phyloP scores from a whole-genome alignment of 257 asterid species.

The Nicotiana tabacum region DNA sequence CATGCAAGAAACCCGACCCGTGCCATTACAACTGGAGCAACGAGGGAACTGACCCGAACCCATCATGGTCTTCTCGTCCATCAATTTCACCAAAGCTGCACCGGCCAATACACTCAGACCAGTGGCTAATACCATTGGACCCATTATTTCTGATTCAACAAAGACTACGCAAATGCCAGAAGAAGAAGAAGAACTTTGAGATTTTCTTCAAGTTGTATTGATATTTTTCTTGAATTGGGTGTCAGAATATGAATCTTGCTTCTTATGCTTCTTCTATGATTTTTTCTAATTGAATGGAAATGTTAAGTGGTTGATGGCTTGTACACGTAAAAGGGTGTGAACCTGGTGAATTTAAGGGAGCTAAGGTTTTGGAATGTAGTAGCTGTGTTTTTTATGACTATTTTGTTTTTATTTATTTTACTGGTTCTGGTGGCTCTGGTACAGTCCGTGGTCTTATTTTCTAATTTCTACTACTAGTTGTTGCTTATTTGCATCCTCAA shows the following conservation, averaged over 20 bases:
- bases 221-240: conserved; percentile 3
- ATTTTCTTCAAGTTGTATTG: neutral
- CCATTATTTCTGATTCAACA: conserved; percentile 30
- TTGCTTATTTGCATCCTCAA: neutral
- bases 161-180: neutral
- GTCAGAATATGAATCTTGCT: neutral
- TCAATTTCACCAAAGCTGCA: conserved; percentile 55
- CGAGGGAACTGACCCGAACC: conserved; percentile 71
- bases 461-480: neutral
- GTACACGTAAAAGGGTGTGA: conserved; percentile 47
- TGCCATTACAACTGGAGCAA: conserved; percentile 80
- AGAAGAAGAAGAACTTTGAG: neutral
- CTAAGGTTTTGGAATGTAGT: conserved; percentile 7
- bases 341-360: conserved; percentile 20
- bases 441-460: too few relatives aligned
- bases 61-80: conserved; percentile 60
- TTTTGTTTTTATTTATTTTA: neutral
- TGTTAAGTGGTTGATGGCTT: conserved; percentile 43
- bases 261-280: neutral
- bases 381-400: neutral
- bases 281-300: neutral
- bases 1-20: conserved; percentile 77
- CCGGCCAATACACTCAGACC: conserved; percentile 43
- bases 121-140: conserved; percentile 52
- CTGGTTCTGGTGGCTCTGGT: neutral